phyloP scores from a whole-genome alignment of 441 rosid species.

The Cnidoscolus chayamansa region DNA sequence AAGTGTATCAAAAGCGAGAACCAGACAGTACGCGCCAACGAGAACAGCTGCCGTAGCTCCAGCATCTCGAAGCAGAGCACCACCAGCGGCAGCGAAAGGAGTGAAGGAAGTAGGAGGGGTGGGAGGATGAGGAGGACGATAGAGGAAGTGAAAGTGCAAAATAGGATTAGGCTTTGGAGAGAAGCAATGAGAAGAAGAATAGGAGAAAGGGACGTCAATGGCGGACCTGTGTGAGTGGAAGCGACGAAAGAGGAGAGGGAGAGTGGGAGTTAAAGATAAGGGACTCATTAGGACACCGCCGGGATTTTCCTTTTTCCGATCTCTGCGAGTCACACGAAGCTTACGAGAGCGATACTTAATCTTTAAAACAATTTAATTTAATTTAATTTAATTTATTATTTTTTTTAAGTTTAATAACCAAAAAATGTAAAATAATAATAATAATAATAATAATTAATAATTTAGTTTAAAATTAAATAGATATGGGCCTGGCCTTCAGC shows the following conservation, averaged over 20 bases:
- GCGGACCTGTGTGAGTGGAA: not conserved
- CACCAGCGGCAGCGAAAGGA: constrained; percentile 22
- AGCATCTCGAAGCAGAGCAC: constrained; percentile 50
- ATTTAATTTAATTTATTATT: too few relatives aligned
- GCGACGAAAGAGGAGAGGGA: not conserved
- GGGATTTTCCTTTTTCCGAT: too few relatives aligned
- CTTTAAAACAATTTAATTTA: too few relatives aligned
- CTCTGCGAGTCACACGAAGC: too few relatives aligned
- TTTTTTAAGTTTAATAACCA: too few relatives aligned
- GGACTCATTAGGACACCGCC: not conserved
- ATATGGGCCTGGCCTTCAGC: too few relatives aligned
- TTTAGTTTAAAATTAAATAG: too few relatives aligned
- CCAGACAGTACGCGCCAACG: constrained; percentile 66
- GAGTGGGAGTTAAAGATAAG: not conserved
- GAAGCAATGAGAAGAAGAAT: not conserved
- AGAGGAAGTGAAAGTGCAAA: constrained; percentile 2
- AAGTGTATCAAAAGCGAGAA: constrained; percentile 58
- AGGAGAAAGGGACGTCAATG: not conserved
- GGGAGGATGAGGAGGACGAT: not conserved
- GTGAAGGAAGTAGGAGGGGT: not conserved
- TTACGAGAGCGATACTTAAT: too few relatives aligned
- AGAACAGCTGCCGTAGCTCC: constrained; percentile 66
- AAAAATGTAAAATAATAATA: too few relatives aligned
- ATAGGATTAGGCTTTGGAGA: not conserved
- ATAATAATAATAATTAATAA: too few relatives aligned